phyloP scores from a whole-genome alignment of 768 basidiomycete species.

The Steccherinum ochraceum region DNA sequence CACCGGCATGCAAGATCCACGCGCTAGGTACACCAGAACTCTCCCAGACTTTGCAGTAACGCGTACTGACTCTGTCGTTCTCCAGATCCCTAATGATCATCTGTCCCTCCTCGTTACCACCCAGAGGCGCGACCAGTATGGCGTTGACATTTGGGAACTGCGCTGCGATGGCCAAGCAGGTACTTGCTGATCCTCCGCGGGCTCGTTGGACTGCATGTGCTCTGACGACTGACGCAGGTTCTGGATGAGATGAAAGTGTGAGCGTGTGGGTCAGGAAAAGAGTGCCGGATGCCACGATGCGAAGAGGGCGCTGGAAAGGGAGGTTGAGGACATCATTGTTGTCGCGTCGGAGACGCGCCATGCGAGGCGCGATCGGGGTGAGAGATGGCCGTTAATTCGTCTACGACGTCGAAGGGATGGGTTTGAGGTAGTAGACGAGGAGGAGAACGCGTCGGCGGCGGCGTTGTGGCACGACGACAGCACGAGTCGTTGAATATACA shows the following conservation, averaged over 20 bases:
- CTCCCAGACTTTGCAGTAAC: slow-evolving; percentile 69
- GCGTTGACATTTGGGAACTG: slow-evolving; percentile 65
- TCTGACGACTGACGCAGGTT: slow-evolving; percentile 50
- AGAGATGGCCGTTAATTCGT: too few relatives aligned
- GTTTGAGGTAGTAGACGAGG: not conserved
- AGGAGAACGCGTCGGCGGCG: not conserved
- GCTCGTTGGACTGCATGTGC: slow-evolving; percentile 64
- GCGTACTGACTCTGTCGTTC: slow-evolving; percentile 58
- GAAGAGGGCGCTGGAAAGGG: slow-evolving; percentile 34
- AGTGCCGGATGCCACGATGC: slow-evolving; percentile 75
- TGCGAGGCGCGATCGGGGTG: slow-evolving; percentile 2
- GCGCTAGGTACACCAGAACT: slow-evolving; percentile 71
- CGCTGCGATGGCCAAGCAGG: slow-evolving; percentile 61
- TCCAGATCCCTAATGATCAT: slow-evolving; percentile 62
- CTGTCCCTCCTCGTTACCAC: slow-evolving; percentile 63
- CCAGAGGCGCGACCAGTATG: slow-evolving; percentile 67
- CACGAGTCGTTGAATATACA: too few relatives aligned
- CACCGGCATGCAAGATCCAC: slow-evolving; percentile 75
- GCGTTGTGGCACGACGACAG: not conserved
- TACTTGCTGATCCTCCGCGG: slow-evolving; percentile 70
- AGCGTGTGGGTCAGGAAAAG: slow-evolving; percentile 76
- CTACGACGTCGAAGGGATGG: not conserved
- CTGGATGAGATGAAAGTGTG: slow-evolving; percentile 52
- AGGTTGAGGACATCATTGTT: slow-evolving; percentile 15
- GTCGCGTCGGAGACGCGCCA: slow-evolving; percentile 25